Conservation (phyloP, 2,329 filamentous ascomycete genomes). For the Epichloe brachyelytri region DNA sequence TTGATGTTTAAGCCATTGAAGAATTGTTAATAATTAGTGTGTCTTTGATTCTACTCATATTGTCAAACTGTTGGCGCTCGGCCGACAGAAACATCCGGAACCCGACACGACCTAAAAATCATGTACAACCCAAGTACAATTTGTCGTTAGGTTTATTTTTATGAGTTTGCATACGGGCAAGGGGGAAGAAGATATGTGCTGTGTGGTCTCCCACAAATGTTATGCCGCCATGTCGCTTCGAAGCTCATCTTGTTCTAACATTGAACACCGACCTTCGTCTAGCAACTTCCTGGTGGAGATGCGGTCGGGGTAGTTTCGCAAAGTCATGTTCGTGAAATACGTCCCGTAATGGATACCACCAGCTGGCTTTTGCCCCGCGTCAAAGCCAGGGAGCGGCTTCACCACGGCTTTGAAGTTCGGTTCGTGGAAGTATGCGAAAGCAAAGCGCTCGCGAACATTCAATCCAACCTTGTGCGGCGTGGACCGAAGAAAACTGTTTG, state of each 20-base stretch:
- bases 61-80: neutral
- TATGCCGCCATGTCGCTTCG: slow-evolving; percentile 12
- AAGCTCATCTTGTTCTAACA: slow-evolving; percentile 10
- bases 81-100: neutral
- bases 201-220: neutral
- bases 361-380: slow-evolving; percentile 15
- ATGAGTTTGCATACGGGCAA: no score
- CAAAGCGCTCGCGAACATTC: slow-evolving; percentile 32
- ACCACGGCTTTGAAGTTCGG: slow-evolving; percentile 33
- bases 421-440: slow-evolving; percentile 39
- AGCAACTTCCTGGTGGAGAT: slow-evolving; percentile 27
- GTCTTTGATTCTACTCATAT: no score
- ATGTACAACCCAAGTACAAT: no score
- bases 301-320: slow-evolving; percentile 35
- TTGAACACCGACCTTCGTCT: slow-evolving; percentile 15
- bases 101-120: no score
- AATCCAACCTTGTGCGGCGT: slow-evolving; percentile 39
- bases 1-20: neutral
- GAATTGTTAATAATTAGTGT: no score
- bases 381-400: slow-evolving; percentile 27
- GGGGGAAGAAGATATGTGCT: neutral
- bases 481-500: slow-evolving; percentile 29
- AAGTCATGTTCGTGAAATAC: slow-evolving; percentile 38
- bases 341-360: slow-evolving; percentile 38
- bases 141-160: no score